Evolutionary conservation across 495 filamentous ascomycete genomes (phyloP), one percentile per base, ranked within the genome.

Genomic region (Hypoxylon trugodes): DNA sequence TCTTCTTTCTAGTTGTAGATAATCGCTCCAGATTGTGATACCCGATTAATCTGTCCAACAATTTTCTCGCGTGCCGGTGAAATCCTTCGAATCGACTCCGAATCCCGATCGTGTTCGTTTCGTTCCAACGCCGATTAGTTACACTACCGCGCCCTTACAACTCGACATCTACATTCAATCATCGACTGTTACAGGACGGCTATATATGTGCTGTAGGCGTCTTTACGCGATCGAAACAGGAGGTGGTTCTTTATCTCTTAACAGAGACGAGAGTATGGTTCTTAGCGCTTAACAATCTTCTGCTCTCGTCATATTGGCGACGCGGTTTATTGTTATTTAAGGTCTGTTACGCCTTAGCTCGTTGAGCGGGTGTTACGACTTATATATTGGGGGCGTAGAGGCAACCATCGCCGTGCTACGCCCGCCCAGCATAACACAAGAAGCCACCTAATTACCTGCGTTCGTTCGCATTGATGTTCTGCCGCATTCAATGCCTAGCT

Each of bases 401-500:
- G 41, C 45, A 18, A 40, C 37, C 60, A 10, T 36, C 40, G 43
- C 24, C 56, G 59, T 63, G 51, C 52, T 49, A 58, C 52, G 24
- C 25, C 47, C 53, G 37, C 48, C 12, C 26, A 26, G 26, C 38
- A 25, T 26, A 26, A 33, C 35, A 32, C 35, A 16, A n/a, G 15
- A 25, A 45, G 49, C 55, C 37, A 19, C 50, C 16, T 37, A 16
- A 36, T 37, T 33, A 36, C 19, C 28, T 30, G 36, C 16, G 28
- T 16, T 25, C 21, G n/a, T 24, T 40, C 35, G 42, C 37, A 30
- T 66, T 61, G 45, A 51, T 61, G 62, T 37, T 32, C 42, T n/a
- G 24, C 18, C 33, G 30, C 21, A 41, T 51, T 65, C 57, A 61
- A 66, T 66, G 63, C 63, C 56, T 66, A 52, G 51, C 51, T 57